phyloP scores from a whole-genome alignment of 2,329 filamentous ascomycete species.

The Cladosporium sp. region DNA sequence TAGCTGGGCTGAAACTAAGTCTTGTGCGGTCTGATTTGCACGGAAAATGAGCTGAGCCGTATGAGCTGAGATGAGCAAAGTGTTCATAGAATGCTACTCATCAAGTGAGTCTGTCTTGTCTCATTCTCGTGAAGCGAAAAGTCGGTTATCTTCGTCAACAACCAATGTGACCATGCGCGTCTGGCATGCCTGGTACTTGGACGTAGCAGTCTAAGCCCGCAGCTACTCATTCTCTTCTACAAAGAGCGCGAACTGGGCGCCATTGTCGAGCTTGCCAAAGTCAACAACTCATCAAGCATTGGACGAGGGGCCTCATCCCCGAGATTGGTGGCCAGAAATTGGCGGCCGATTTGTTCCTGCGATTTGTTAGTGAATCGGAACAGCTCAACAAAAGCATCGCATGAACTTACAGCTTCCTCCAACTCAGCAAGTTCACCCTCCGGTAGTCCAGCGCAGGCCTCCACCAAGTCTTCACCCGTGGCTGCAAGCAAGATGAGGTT shows the following conservation, averaged over 20 bases:
- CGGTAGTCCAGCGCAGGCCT: constrained; percentile 64
- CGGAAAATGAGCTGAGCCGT: too few species aligned
- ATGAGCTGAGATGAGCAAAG: too few species aligned
- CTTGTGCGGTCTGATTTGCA: too few species aligned
- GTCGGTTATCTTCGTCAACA: too few species aligned
- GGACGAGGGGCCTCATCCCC: constrained; percentile 28
- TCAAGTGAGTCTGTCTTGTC: too few species aligned
- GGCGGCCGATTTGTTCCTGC: constrained; percentile 40
- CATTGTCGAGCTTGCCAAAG: constrained; percentile 15
- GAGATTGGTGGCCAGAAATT: constrained; percentile 38
- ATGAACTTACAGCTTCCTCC: constrained; percentile 55
- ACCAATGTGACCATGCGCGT: too few species aligned
- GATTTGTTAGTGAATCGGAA: constrained; percentile 16
- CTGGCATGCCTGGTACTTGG: too few species aligned
- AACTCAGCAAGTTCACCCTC: constrained; percentile 60
- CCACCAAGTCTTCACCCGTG: constrained; percentile 69
- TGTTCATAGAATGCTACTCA: too few species aligned
- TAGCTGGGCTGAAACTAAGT: too few species aligned
- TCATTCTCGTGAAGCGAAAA: too few species aligned
- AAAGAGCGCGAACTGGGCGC: neutral
- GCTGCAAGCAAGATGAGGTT: constrained; percentile 64
- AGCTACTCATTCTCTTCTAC: too few species aligned
- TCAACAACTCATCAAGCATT: constrained; percentile 37
- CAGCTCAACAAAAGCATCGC: neutral
- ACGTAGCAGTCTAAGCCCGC: too few species aligned